These are phyloP conservation scores for Pleurostoma richardsiae DNA, from an alignment of 2,329 filamentous ascomycete species.

Conservation along the genomic window DNA sequence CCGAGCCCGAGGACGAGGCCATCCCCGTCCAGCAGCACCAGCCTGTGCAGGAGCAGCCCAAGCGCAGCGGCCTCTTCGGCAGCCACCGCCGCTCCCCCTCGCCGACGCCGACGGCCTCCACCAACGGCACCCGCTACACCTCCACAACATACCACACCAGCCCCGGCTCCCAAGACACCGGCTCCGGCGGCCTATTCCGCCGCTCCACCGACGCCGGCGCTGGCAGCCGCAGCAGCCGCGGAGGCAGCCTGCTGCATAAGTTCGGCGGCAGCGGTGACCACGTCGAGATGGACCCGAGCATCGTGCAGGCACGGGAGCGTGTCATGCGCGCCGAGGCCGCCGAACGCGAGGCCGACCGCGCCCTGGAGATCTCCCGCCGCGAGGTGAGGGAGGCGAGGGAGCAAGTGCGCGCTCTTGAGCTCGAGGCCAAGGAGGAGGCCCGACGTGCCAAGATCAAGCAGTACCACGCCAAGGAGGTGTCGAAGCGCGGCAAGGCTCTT, in stretches of 20 bases:
- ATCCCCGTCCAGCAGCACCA: conserved; percentile 21
- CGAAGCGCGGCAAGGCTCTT: conserved; percentile 64
- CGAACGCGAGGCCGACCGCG: conserved; percentile 61
- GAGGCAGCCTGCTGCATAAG: conserved; percentile 35
- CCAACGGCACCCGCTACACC: conserved; percentile 11
- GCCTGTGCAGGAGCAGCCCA: conserved; percentile 16
- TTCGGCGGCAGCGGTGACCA: conserved; percentile 36
- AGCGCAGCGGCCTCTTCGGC: conserved; percentile 29
- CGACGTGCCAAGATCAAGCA: conserved; percentile 64
- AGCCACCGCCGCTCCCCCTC: conserved; percentile 19
- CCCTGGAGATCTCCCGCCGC: conserved; percentile 50
- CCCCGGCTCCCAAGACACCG: conserved; percentile 6
- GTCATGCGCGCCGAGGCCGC: conserved; percentile 58
- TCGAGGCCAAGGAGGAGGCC: conserved; percentile 61
- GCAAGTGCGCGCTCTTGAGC: conserved; percentile 57
- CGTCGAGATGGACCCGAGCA: conserved; percentile 54
- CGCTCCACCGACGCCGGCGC: conserved; percentile 19
- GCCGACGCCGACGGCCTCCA: conserved; percentile 16
- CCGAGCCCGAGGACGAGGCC: conserved; percentile 18
- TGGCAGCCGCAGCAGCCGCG: conserved; percentile 18
- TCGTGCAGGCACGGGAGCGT: conserved; percentile 55
- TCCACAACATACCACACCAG: conserved; percentile 15
- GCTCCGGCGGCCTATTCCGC: conserved; percentile 18
- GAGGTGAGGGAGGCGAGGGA: conserved; percentile 57
- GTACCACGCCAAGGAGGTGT: conserved; percentile 58